Conservation (phyloP, 108 stramenopile genomes). For the Cyclotella distinguenda region DNA sequence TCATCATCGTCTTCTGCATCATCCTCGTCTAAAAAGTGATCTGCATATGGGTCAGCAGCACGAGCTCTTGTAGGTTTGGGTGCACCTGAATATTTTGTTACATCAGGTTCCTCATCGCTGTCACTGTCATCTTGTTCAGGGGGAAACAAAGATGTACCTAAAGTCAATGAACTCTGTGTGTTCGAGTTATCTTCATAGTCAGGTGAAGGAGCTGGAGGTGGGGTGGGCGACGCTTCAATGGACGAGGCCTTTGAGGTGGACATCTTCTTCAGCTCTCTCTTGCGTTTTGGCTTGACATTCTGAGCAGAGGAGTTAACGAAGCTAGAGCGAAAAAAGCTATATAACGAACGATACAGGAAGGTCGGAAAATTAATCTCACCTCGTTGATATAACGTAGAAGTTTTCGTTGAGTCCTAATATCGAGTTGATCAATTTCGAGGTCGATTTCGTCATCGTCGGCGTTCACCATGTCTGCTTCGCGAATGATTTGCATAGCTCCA, state of each 20-base stretch:
- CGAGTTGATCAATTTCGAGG: constrained; percentile 84
- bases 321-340: constrained; percentile 15
- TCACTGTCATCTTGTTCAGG: constrained; percentile 70
- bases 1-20: constrained; percentile 65
- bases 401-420: constrained; percentile 74
- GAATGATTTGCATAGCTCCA: constrained; percentile 82
- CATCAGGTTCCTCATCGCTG: constrained; percentile 72
- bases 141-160: constrained; percentile 67
- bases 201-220: constrained; percentile 31
- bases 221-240: constrained; percentile 9
- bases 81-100: constrained; percentile 20
- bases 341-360: constrained; percentile 10
- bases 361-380: constrained; percentile 59
- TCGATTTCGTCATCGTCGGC: constrained; percentile 86
- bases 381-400: constrained; percentile 73
- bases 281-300: constrained; percentile 42
- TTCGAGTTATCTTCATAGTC: constrained; percentile 13
- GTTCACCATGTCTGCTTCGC: constrained; percentile 70
- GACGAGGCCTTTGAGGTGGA: constrained; percentile 35
- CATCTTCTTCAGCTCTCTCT: constrained; percentile 48
- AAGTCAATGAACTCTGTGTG: constrained; percentile 17
- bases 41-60: constrained; percentile 35
- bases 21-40: too few species aligned
- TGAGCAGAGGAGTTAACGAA: constrained; percentile 28
- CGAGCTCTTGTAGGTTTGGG: constrained; percentile 1